Conservation (phyloP, 164 flowering plant species). For the Chimonanthus salicifolius region DNA sequence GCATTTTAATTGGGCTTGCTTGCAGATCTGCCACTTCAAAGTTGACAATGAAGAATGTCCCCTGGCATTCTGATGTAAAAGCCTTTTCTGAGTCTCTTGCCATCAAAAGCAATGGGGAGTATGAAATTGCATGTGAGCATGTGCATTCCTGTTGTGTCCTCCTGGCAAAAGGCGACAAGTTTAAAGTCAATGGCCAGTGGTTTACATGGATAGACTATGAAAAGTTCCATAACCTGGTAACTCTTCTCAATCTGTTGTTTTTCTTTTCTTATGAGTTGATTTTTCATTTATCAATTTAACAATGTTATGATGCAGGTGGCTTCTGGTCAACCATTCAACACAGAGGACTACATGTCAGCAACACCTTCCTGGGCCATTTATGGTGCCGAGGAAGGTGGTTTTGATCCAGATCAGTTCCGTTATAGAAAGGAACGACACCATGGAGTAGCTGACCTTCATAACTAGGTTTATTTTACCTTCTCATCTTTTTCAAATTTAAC, state of each 20-base stretch:
- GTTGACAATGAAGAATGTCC: constrained; percentile 98
- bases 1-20: not conserved
- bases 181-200: constrained; percentile 85
- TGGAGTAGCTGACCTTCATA: constrained; percentile 4
- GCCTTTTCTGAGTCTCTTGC: constrained; percentile 88
- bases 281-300: not conserved
- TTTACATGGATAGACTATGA: constrained; percentile 97
- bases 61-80: constrained; percentile 96
- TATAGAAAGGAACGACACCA: constrained; percentile 84
- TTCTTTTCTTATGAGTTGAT: not conserved
- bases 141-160: constrained; percentile 98
- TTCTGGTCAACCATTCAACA: constrained; percentile 67
- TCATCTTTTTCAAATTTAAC: not conserved
- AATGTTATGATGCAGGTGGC: constrained; percentile 50
- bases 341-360: constrained; percentile 78
- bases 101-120: constrained; percentile 65
- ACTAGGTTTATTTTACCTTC: not conserved
- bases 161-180: constrained; percentile 72
- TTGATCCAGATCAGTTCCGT: constrained; percentile 81
- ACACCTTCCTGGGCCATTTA: constrained; percentile 96
- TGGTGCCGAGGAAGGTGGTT: constrained; percentile 97
- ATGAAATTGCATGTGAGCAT: constrained; percentile 98
- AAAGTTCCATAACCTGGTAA: constrained; percentile 87
- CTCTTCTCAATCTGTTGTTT: not conserved
- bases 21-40: constrained; percentile 91